Base-by-base conservation (phyloP, 345 rosid species). In the Eutrema japonicum region DNA sequence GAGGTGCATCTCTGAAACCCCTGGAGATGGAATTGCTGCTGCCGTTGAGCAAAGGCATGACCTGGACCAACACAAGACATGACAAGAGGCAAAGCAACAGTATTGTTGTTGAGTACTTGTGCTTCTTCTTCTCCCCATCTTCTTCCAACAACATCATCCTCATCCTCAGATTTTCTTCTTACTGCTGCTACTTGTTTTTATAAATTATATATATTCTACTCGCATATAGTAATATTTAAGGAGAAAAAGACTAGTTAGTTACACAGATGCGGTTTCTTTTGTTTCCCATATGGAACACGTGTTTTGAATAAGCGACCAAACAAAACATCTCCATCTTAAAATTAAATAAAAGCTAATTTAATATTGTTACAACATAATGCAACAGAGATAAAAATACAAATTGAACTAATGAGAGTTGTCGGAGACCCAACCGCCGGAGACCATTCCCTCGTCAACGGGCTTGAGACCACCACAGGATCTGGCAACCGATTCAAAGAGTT, bases 401-500 rank as follows among this genome's bases (percentile, higher is more conserved):
- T 18, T 18, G 22, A 18, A 18, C 22, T 75, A 75, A 42, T 87
- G 96, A 0, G 83, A 49, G 68, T 71, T 86, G 35, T 87, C 92
- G 0, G 95, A 47, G 14, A 71, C 88, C 97, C 97, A 89, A 58
- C n/a, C n/a, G n/a, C 87, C 78, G 3, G 93, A 82, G 43, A 83
- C 90, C 85, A 91, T 82, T 64, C 93, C 83, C 43, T 89, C 97
- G 54, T 91, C 96, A 27, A 85, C 84, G 7, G 96, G 89, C 81
- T 91, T 91, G 10, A 89, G 68, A 41, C 80, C 77, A 41, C 96
- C 96, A 22, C 91, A 91, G 4, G 96, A 91, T 47, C 93, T 80
- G 9, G 97, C 93, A 2, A 89, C 91, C 0, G 97, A 91, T 47
- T 91, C 93, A 33, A 91, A 91, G 12, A 91, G 91, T 59, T 86